A percentile compares a stretch with the other conserved stretches of the same genome.
Conservation (phyloP, 192 early-diverging fungal genomes). For the Thoreauomyces humboldtii region DNA sequence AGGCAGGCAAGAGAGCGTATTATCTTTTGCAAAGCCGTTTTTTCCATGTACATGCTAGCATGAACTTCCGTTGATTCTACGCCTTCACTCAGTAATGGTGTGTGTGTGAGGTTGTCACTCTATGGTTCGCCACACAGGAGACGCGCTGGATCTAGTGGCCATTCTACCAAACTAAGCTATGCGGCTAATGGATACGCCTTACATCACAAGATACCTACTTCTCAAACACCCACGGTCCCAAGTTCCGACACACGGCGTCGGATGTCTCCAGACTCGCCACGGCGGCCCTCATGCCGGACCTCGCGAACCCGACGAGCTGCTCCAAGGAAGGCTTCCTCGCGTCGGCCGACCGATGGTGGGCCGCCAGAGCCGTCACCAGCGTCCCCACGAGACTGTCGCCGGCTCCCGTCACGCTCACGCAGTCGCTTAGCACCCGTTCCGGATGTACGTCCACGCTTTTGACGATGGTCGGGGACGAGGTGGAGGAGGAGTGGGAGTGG, state of each 20-base stretch:
- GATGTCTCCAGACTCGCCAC: conserved; percentile 4
- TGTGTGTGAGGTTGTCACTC: too few relatives aligned
- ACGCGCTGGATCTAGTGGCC: too few relatives aligned
- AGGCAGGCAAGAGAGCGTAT: too few relatives aligned
- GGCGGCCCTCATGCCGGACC: conserved; percentile 26
- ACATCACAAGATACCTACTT: background rate
- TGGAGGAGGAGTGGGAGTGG: too few relatives aligned
- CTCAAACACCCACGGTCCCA: conserved; percentile 13
- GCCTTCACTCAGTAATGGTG: too few relatives aligned
- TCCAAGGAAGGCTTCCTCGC: background rate
- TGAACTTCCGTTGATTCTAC: too few relatives aligned
- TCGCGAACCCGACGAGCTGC: background rate
- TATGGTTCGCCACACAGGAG: too few relatives aligned
- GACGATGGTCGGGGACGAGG: too few relatives aligned
- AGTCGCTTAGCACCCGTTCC: conserved; percentile 17
- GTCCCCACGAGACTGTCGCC: conserved; percentile 60
- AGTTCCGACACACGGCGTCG: conserved; percentile 25
- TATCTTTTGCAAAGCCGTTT: too few relatives aligned
- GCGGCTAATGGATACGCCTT: too few relatives aligned
- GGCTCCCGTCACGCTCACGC: conserved; percentile 73
- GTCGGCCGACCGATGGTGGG: background rate
- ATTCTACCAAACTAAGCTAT: too few relatives aligned
- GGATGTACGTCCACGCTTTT: conserved; percentile 12
- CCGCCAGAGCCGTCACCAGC: conserved; percentile 15
- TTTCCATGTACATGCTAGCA: too few relatives aligned